Evolutionary conservation across 495 filamentous ascomycete species (phyloP), one percentile per base, ranked within the genome.

Genomic region (Podospora australis): DNA sequence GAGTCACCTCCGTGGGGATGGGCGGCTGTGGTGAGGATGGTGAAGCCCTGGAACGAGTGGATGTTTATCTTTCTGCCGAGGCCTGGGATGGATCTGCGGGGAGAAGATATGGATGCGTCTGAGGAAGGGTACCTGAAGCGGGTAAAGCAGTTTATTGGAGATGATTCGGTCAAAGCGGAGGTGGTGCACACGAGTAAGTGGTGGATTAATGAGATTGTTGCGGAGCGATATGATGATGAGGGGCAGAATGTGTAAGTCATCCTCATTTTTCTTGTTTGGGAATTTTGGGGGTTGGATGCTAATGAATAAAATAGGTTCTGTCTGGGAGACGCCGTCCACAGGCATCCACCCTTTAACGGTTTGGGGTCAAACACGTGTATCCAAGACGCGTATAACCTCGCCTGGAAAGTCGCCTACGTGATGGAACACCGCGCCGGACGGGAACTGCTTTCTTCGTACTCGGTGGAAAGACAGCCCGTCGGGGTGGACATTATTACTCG

Each of bases 71-170:
- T 73, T 40, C 52, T 65, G 13, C 60, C 68, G 6, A 45, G 58
- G 1, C 68, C 65, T 0, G 57, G 59, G 0, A 45, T 36, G 26
- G 58, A 68, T 39, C 25, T 63, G 22, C 55, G 44, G 20, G 61
- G 56, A 6, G 32, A 36, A 17, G 32, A 36, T 6, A 36, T 36
- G 48, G 49, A 53, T 24, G 54, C 62, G 6, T 57, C 58, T 25
- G 13, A 67, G 24, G 58, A 69, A 10, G 55, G 68, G 30, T 56
- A 75, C 49, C 42, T 70, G 16, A 52, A 58, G 17, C 61, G 69
- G 16, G 69, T 73, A 7, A 65, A 55, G 23, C 62, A 73, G 44
- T 63, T 73, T 5, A 78, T 83, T 39, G 79, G 77, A 0, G 78
- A 81, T 46, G 65, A 72, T 39, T 56, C 65, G 0, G 39, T 68